These are phyloP conservation scores for Globisporangium solare DNA, from an alignment of 352 stramenopile genomes.

Conservation along the genomic window DNA sequence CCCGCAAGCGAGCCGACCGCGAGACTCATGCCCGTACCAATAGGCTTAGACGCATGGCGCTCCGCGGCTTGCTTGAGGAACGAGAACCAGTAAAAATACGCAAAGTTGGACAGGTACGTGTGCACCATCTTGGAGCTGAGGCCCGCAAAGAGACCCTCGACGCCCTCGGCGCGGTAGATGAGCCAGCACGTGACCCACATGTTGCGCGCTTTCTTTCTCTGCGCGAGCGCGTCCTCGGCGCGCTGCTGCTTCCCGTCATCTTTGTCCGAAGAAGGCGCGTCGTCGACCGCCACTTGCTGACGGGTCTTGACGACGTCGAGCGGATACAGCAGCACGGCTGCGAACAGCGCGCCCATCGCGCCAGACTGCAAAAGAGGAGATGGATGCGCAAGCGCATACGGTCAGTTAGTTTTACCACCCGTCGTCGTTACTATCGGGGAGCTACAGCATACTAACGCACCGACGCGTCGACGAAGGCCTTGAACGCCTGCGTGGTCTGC, in stretches of 20 bases:
- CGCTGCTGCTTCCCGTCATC: conserved; percentile 15
- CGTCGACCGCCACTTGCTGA: conserved; percentile 47
- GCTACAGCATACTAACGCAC: too few relatives aligned
- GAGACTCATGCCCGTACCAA: conserved; percentile 68
- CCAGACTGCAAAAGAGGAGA: conserved; percentile 33
- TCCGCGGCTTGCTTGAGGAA: conserved; percentile 69
- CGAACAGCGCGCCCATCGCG: conserved; percentile 73
- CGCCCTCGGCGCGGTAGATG: conserved; percentile 61
- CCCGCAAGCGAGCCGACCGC: conserved; percentile 71
- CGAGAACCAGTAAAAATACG: conserved; percentile 86
- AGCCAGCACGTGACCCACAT: conserved; percentile 54
- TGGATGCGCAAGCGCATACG: conserved; percentile 5
- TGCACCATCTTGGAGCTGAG: conserved; percentile 74
- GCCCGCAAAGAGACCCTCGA: conserved; percentile 59
- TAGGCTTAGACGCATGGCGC: conserved; percentile 34
- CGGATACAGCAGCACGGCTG: conserved; percentile 65
- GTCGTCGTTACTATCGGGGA: too few relatives aligned
- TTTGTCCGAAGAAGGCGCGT: conserved; percentile 17
- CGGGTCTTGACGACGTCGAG: conserved; percentile 78
- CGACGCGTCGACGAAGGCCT: conserved; percentile 73
- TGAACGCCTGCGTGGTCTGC: conserved; percentile 47
- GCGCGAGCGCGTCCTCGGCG: conserved; percentile 16
- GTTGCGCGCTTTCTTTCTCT: conserved; percentile 42
- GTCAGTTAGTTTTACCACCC: background rate
- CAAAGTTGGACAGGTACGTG: conserved; percentile 75